Percentiles rank a stretch among this genome's conserved stretches.
phyloP scores from a whole-genome alignment of 78 protist genomes.

The Planoprotostelium fungivorum region DNA sequence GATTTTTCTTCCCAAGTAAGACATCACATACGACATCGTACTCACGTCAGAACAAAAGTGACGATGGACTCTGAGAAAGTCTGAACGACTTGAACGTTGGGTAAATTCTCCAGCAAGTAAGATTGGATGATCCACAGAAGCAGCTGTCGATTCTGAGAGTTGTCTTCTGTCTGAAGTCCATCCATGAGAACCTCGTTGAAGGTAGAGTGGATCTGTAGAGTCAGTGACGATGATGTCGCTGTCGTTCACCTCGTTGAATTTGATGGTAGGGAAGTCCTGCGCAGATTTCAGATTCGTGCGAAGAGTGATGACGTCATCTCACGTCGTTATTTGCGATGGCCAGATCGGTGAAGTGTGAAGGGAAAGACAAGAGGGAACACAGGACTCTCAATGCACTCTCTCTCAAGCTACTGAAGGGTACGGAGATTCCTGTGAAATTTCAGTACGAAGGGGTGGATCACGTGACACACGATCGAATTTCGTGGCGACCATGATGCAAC shows the following conservation, averaged over 20 bases:
- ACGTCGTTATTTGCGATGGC: background rate
- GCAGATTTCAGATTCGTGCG: background rate
- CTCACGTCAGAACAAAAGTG: background rate
- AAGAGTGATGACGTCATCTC: background rate
- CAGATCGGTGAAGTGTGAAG: background rate
- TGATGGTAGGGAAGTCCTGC: background rate
- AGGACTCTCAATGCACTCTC: background rate
- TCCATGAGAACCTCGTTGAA: background rate
- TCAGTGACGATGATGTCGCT: background rate
- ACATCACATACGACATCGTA: background rate
- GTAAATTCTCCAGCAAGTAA: background rate
- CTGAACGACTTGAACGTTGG: background rate
- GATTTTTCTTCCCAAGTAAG: background rate
- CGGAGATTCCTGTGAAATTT: background rate
- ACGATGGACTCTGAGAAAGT: background rate
- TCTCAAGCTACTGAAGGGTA: background rate
- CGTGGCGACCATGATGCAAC: background rate
- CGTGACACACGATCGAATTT: background rate
- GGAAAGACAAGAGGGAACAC: background rate
- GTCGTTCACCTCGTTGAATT: background rate
- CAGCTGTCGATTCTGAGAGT: background rate
- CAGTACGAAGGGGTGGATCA: background rate
- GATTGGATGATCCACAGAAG: background rate
- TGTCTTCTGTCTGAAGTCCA: background rate
- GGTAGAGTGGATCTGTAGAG: background rate